phyloP scores from a whole-genome alignment of 768 basidiomycete genomes.

The Mrakia blollopis region DNA sequence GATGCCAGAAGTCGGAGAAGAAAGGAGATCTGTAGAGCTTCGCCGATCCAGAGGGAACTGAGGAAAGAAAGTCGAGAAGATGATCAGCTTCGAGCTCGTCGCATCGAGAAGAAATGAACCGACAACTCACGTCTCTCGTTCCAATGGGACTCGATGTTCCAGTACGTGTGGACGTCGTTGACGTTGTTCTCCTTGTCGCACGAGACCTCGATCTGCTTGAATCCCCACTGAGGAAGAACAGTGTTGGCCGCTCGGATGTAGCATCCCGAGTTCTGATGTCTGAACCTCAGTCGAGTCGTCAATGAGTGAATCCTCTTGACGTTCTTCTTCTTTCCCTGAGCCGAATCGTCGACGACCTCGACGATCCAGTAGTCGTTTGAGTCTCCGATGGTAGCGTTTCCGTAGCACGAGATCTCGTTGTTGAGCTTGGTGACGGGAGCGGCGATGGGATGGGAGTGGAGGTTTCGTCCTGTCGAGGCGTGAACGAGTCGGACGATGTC shows the following conservation, averaged over 20 bases:
- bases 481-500: conserved; percentile 79
- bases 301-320: conserved; percentile 71
- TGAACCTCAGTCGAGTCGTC: conserved; percentile 82
- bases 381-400: conserved; percentile 84
- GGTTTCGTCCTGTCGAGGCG: conserved; percentile 72
- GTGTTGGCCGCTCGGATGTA: conserved; percentile 85
- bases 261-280: conserved; percentile 70
- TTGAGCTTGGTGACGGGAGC: conserved; percentile 86
- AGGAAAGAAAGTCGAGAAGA: conserved; percentile 8
- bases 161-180: conserved; percentile 77
- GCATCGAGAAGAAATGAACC: not conserved
- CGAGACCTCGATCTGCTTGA: conserved; percentile 95
- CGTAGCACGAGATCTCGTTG: conserved; percentile 90
- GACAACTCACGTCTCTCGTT: conserved; percentile 79
- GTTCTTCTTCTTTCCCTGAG: conserved; percentile 55
- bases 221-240: conserved; percentile 93
- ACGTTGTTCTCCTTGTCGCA: conserved; percentile 85
- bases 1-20: conserved; percentile 94
- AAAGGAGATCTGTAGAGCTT: conserved; percentile 88
- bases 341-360: conserved; percentile 83
- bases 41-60: conserved; percentile 76
- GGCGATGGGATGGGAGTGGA: conserved; percentile 83
- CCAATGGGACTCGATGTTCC: conserved; percentile 98
- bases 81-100: conserved; percentile 13
- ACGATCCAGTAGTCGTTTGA: conserved; percentile 83